Conservation (phyloP, 1,284 basidiomycete genomes). For the Amylostereum chailletii region DNA sequence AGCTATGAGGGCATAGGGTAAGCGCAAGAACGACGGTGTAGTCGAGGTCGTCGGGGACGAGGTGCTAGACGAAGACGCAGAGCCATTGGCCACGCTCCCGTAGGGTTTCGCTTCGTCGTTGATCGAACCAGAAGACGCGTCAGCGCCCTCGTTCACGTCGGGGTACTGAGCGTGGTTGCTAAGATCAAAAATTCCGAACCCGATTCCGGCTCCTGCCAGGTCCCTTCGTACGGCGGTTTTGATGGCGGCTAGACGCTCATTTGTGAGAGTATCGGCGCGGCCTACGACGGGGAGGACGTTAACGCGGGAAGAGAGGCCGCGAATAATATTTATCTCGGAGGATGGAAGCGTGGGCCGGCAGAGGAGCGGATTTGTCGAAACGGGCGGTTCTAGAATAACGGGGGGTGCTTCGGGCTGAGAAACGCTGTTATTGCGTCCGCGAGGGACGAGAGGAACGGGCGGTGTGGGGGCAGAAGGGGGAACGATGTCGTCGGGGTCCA, state of each 20-base stretch:
- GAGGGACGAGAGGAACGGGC: conserved; percentile 52
- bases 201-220: conserved; percentile 72
- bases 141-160: conserved; percentile 28
- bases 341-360: conserved; percentile 58
- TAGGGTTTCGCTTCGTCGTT: conserved; percentile 45
- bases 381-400: conserved; percentile 70
- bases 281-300: conserved; percentile 95
- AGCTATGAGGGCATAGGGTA: conserved; percentile 73
- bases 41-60: conserved; percentile 59
- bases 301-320: conserved; percentile 82
- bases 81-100: conserved; percentile 36
- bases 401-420: conserved; percentile 61
- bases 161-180: conserved; percentile 45
- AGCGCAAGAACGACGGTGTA: conserved; percentile 44
- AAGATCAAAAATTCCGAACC: conserved; percentile 77
- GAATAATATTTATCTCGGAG: conserved; percentile 85
- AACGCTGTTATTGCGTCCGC: conserved; percentile 58
- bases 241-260: conserved; percentile 72
- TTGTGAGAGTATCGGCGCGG: conserved; percentile 85
- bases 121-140: conserved; percentile 25
- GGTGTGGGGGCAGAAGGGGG: conserved; percentile 55
- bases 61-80: conserved; percentile 31
- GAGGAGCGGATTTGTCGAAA: conserved; percentile 59
- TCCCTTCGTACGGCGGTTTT: conserved; percentile 71
- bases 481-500: conserved; percentile 68